phyloP scores from a whole-genome alignment of 129 eudicot genomes.

The Chrysanthemum makinoi region DNA sequence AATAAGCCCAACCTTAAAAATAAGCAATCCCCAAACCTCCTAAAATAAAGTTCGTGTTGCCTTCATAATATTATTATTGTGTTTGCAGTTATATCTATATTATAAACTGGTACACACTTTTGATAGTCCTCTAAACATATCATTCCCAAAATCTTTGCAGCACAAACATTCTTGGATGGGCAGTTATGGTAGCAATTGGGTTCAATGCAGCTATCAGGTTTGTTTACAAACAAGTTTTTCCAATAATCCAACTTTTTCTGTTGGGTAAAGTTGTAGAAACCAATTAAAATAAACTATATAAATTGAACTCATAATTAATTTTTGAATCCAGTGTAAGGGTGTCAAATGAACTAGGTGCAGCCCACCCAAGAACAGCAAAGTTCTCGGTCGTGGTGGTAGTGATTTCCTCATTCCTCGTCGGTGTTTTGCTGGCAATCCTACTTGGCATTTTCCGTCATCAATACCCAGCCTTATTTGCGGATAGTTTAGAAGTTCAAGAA shows the following conservation, averaged over 20 bases:
- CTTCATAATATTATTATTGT: neutral
- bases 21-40: no score
- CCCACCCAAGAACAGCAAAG: neutral
- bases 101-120: neutral
- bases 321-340: neutral
- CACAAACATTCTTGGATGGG: conserved; percentile 55
- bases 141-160: conserved; percentile 28
- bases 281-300: neutral
- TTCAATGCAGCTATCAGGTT: conserved; percentile 57
- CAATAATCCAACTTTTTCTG: neutral
- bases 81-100: neutral
- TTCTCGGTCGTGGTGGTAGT: neutral
- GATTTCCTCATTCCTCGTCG: neutral
- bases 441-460: no score
- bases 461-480: no score
- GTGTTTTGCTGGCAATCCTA: neutral
- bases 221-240: neutral
- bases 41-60: no score
- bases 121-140: neutral
- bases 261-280: neutral
- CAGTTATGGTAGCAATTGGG: conserved; percentile 46
- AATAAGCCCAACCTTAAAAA: no score
- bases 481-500: no score
- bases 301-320: neutral
- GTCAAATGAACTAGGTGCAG: neutral